A percentile compares a stretch with the other conserved stretches of the same genome.
Conservation (phyloP, 768 basidiomycete genomes). For the Amyloporia xantha region DNA sequence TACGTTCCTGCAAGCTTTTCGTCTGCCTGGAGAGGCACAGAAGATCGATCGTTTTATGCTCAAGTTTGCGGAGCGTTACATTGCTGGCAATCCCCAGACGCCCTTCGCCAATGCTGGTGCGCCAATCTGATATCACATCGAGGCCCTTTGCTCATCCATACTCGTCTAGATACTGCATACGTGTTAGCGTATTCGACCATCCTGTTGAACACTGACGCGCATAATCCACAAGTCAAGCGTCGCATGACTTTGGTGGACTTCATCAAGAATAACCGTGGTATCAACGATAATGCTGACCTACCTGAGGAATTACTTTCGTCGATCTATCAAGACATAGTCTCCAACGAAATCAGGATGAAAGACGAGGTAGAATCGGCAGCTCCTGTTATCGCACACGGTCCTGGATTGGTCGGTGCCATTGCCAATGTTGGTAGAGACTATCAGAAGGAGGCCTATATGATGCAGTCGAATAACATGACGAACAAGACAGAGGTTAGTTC, state of each 20-base stretch:
- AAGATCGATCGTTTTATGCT: slow-evolving; percentile 99
- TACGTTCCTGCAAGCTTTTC: slow-evolving; percentile 89
- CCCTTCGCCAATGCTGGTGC: slow-evolving; percentile 91
- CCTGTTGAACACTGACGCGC: slow-evolving; percentile 94
- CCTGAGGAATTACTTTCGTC: slow-evolving; percentile 74
- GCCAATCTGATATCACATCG: slow-evolving; percentile 26
- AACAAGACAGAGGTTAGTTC: slow-evolving; percentile 83
- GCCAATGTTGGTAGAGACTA: slow-evolving; percentile 90
- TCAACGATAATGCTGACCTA: slow-evolving; percentile 86
- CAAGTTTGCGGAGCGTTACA: slow-evolving; percentile 96
- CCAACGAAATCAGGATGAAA: slow-evolving; percentile 97
- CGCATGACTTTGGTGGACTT: slow-evolving; percentile 94
- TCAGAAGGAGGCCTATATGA: slow-evolving; percentile 92
- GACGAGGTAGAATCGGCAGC: slow-evolving; percentile 78
- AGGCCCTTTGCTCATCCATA: background rate
- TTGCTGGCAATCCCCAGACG: slow-evolving; percentile 78
- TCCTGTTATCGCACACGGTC: slow-evolving; percentile 36
- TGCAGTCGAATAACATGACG: slow-evolving; percentile 94
- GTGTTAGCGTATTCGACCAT: slow-evolving; percentile 94
- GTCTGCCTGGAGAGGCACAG: slow-evolving; percentile 94
- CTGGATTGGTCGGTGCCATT: slow-evolving; percentile 76
- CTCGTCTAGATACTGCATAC: slow-evolving; percentile 74
- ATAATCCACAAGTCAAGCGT: slow-evolving; percentile 90
- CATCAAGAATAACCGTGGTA: slow-evolving; percentile 91
- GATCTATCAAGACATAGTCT: slow-evolving; percentile 87